Percentiles rank a stretch among this genome's conserved stretches.
Conservation (phyloP, 1,284 basidiomycete species). For the Amylostereum areolatum region DNA sequence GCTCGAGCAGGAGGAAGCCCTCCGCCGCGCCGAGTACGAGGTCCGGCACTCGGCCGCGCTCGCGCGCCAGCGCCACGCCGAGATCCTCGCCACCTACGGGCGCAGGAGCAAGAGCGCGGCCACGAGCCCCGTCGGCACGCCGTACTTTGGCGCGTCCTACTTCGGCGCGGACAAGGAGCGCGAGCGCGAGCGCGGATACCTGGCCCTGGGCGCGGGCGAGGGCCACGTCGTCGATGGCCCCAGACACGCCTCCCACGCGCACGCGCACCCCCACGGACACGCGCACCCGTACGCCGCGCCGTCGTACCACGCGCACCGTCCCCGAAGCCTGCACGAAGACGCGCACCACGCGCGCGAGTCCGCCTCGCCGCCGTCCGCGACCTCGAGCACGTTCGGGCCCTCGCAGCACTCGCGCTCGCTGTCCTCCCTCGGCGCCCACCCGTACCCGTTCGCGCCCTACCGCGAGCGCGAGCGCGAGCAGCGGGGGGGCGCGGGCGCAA, state of each 20-base stretch:
- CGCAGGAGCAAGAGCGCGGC: conserved; percentile 55
- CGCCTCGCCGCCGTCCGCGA: conserved; percentile 10
- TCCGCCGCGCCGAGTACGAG: conserved; percentile 82
- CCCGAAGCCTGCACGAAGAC: conserved; percentile 9
- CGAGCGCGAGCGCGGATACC: conserved; percentile 14
- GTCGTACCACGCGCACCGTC: conserved; percentile 20
- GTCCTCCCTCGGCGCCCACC: neutral
- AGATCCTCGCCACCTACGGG: conserved; percentile 41
- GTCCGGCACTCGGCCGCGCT: conserved; percentile 74
- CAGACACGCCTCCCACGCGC: conserved; percentile 17
- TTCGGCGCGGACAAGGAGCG: conserved; percentile 30
- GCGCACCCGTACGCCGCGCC: conserved; percentile 33
- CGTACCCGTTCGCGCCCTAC: conserved; percentile 4
- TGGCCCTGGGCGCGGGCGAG: conserved; percentile 20
- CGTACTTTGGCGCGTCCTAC: conserved; percentile 29
- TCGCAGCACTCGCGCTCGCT: conserved; percentile 22
- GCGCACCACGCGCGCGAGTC: conserved; percentile 16
- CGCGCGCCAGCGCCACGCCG: conserved; percentile 58
- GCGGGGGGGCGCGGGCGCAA: too few relatives aligned
- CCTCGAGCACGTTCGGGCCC: conserved; percentile 38
- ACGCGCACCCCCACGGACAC: conserved; percentile 23
- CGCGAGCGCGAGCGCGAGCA: conserved; percentile 12
- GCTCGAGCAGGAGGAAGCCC: conserved; percentile 80
- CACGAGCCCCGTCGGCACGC: conserved; percentile 59
- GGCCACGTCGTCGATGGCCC: conserved; percentile 34